These are phyloP conservation scores for Diaporthe capsici DNA, from an alignment of 2,329 filamentous ascomycete species.

Conservation along the genomic window DNA sequence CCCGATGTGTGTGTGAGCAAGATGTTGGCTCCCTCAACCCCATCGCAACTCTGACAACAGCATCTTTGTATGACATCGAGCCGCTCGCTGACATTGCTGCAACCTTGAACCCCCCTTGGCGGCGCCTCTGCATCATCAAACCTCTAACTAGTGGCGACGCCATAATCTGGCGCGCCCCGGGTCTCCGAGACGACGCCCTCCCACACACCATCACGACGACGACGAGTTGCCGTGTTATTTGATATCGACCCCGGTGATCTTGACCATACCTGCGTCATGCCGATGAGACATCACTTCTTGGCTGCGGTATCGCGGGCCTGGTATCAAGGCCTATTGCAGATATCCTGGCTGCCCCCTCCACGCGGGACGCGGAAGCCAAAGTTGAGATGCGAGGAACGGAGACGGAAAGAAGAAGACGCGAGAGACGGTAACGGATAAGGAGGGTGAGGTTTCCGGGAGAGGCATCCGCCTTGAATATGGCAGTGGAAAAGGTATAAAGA, in stretches of 20 bases:
- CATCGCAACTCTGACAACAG: background rate
- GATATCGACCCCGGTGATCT: background rate
- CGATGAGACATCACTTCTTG: constrained; percentile 6
- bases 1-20: background rate
- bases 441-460: too few species aligned
- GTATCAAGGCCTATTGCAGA: background rate
- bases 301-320: background rate
- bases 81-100: background rate
- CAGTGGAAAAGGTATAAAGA: constrained; percentile 1
- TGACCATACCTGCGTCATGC: background rate
- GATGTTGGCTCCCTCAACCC: background rate
- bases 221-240: background rate
- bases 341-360: background rate
- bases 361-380: background rate
- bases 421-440: background rate
- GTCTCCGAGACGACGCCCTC: background rate
- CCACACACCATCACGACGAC: background rate
- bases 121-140: background rate
- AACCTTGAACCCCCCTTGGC: background rate
- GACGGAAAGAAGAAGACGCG: too few species aligned
- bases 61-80: background rate
- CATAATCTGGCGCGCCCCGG: background rate
- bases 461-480: background rate
- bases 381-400: background rate
- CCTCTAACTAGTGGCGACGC: background rate